These are phyloP conservation scores for Dysphania ambrosioides DNA, from an alignment of 148 eudicot genomes.

Conservation along the genomic window DNA sequence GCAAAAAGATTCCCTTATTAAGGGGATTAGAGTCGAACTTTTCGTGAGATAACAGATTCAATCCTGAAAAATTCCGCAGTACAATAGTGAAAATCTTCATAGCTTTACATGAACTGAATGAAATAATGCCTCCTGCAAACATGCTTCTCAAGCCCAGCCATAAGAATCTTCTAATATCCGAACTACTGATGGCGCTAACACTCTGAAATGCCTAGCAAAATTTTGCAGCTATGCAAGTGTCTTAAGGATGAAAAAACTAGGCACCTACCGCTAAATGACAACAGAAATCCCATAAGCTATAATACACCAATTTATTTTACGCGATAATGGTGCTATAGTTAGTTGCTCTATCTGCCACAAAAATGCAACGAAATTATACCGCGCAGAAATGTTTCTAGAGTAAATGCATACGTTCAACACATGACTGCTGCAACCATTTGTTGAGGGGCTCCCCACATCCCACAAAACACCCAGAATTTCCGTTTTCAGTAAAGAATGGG, in stretches of 20 bases:
- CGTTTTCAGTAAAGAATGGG: slow-evolving; percentile 70
- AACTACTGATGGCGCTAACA: neutral
- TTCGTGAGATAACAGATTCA: neutral
- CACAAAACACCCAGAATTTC: slow-evolving; percentile 89
- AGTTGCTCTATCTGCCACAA: slow-evolving; percentile 19
- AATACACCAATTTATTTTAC: slow-evolving; percentile 19
- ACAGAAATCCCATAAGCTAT: slow-evolving; percentile 7
- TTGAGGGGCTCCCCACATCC: slow-evolving; percentile 88
- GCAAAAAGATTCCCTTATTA: too few species aligned
- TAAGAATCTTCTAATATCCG: neutral
- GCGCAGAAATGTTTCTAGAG: slow-evolving; percentile 33
- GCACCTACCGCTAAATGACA: neutral
- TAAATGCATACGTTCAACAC: slow-evolving; percentile 94
- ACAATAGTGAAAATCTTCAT: neutral
- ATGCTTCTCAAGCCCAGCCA: neutral
- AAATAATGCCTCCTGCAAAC: neutral
- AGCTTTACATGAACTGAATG: slow-evolving; percentile 13
- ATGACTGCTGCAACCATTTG: slow-evolving; percentile 71
- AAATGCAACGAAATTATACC: slow-evolving; percentile 17
- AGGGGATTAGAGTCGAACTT: neutral
- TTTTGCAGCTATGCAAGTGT: neutral
- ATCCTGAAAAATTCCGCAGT: neutral
- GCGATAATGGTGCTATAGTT: neutral
- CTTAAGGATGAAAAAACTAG: neutral
- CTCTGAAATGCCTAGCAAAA: slow-evolving; percentile 11